Conservation (phyloP, 2,329 filamentous ascomycete species). For the Diaporthe vaccinii region DNA sequence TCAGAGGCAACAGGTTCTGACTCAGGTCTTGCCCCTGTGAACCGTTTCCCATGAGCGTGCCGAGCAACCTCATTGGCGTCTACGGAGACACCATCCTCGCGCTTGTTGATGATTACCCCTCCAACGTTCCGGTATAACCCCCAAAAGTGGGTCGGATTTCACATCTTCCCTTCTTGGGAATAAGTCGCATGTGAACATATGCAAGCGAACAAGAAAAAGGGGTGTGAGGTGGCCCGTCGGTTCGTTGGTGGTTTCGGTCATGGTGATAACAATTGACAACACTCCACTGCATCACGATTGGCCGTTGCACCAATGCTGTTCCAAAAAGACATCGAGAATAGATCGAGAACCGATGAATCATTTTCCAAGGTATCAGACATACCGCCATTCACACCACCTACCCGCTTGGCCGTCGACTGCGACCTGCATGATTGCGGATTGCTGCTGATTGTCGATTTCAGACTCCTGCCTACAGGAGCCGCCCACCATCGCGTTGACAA, state of each 20-base stretch:
- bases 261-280: background rate
- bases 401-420: background rate
- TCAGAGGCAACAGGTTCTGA: background rate
- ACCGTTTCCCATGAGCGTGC: background rate
- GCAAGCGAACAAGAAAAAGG: conserved; percentile 26
- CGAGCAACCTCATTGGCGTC: conserved; percentile 17
- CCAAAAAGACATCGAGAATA: background rate
- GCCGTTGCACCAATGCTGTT: background rate
- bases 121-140: conserved; percentile 7
- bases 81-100: conserved; percentile 9
- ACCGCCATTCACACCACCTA: conserved; percentile 11
- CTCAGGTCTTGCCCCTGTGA: conserved; percentile 14
- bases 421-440: conserved; percentile 2
- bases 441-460: conserved; percentile 12
- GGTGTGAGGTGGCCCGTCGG: background rate
- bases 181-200: conserved; percentile 38
- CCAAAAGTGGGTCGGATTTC: conserved; percentile 25
- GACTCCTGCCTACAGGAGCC: conserved; percentile 18
- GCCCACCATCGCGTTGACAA: background rate
- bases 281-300: background rate
- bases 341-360: conserved; percentile 30
- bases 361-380: background rate
- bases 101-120: conserved; percentile 22
- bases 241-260: conserved; percentile 14
- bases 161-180: background rate